A percentile compares a stretch with the other conserved stretches of the same genome.
Conservation (phyloP, 225 moss, liverwort and hornwort species). For the Rhytidiadelphus loreus region DNA sequence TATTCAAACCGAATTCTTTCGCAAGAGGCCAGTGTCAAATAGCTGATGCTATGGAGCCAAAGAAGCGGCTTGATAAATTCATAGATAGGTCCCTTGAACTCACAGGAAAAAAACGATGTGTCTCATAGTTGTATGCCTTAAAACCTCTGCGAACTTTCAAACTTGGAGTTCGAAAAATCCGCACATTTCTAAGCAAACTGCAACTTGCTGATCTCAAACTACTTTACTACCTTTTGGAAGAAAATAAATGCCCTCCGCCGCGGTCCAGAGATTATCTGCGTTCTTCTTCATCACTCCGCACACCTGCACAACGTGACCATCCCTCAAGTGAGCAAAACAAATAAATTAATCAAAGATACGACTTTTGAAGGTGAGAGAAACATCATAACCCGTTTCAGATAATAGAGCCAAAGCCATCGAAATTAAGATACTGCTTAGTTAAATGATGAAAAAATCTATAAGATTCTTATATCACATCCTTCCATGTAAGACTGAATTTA, state of each 20-base stretch:
- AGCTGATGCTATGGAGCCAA: not conserved
- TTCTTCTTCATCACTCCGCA: conserved; percentile 74
- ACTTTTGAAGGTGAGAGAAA: not conserved
- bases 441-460: not conserved
- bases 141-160: not conserved
- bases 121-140: not conserved
- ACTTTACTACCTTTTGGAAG: conserved; percentile 31
- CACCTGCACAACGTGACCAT: conserved; percentile 45
- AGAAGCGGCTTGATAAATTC: not conserved
- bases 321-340: not conserved
- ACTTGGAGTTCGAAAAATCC: not conserved
- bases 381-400: not conserved
- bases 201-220: conserved; percentile 9
- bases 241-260: conserved; percentile 87
- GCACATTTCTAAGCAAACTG: not conserved
- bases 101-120: not conserved
- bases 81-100: not conserved
- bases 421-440: not conserved
- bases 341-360: not conserved
- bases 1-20: not conserved
- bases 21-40: not conserved
- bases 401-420: not conserved
- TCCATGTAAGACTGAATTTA: not conserved
- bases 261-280: conserved; percentile 73
- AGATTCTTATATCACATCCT: not conserved